Conservation (phyloP, 108 stramenopile genomes). For the Nannochloropsis oceanica region DNA sequence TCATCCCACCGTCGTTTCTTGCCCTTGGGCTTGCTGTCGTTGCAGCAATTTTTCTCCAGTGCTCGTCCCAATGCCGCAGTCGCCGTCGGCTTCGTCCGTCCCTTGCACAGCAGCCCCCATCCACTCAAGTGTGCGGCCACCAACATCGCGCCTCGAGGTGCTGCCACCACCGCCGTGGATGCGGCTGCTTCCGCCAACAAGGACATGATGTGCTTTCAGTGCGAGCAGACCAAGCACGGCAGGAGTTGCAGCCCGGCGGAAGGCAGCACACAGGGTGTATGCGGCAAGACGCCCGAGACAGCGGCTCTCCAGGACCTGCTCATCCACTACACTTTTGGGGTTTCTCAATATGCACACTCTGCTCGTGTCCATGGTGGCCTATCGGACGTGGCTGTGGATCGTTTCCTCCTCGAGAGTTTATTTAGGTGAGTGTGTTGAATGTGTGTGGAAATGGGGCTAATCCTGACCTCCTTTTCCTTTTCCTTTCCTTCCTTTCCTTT, state of each 20-base stretch:
- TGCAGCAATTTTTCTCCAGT: neutral
- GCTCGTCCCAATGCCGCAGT: neutral
- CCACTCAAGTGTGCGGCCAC: neutral
- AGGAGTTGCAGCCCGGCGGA: neutral
- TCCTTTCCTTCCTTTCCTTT: too few species aligned
- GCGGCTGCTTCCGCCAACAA: neutral
- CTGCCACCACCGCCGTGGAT: neutral
- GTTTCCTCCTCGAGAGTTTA: neutral
- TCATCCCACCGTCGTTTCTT: neutral
- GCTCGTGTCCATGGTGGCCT: neutral
- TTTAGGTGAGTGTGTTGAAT: neutral
- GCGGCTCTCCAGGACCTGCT: neutral
- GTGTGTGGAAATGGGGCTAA: neutral
- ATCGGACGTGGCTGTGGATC: neutral
- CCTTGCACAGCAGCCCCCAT: neutral
- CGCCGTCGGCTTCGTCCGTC: neutral
- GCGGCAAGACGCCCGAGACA: neutral
- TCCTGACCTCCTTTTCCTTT: neutral
- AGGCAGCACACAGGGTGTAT: neutral
- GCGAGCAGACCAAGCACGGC: neutral
- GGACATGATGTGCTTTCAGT: neutral
- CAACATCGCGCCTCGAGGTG: neutral
- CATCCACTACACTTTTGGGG: neutral
- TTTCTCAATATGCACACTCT: neutral
- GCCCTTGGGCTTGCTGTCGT: neutral